These are phyloP conservation scores for Penicillium lagena DNA, from an alignment of 495 filamentous ascomycete species.

Conservation along the genomic window DNA sequence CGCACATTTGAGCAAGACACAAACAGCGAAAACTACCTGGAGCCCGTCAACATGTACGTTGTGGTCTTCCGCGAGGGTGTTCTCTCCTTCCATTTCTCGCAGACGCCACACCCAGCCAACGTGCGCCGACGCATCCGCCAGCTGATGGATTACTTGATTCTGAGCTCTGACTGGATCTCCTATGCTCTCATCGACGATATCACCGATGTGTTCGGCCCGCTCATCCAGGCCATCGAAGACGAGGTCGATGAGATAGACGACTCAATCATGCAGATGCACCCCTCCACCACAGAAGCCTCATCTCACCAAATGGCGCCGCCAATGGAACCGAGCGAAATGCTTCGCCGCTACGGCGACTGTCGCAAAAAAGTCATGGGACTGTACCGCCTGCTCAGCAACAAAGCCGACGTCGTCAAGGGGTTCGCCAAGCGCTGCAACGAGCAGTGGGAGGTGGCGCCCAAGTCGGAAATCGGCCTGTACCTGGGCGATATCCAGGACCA, in stretches of 20 bases:
- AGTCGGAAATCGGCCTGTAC: slow-evolving; percentile 92
- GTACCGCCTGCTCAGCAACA: slow-evolving; percentile 89
- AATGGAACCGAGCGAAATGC: slow-evolving; percentile 71
- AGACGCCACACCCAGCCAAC: slow-evolving; percentile 90
- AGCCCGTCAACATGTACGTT: slow-evolving; percentile 96
- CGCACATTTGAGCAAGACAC: slow-evolving; percentile 92
- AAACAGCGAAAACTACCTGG: slow-evolving; percentile 79
- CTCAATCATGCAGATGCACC: slow-evolving; percentile 70
- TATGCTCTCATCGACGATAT: slow-evolving; percentile 98
- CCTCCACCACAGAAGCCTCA: slow-evolving; percentile 36
- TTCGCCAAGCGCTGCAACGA: slow-evolving; percentile 99
- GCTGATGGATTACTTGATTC: slow-evolving; percentile 85
- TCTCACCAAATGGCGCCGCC: slow-evolving; percentile 26
- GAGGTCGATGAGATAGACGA: slow-evolving; percentile 90
- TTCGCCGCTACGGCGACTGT: slow-evolving; percentile 84
- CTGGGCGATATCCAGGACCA: slow-evolving; percentile 98
- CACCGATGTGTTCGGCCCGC: slow-evolving; percentile 86
- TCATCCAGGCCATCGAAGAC: slow-evolving; percentile 82
- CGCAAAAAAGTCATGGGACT: slow-evolving; percentile 95
- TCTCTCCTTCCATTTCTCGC: slow-evolving; percentile 89
- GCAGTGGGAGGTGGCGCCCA: slow-evolving; percentile 92
- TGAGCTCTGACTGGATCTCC: slow-evolving; percentile 95
- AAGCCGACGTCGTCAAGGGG: slow-evolving; percentile 97
- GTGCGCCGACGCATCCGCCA: slow-evolving; percentile 90
- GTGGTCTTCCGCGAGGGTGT: slow-evolving; percentile 95